Conservation (phyloP, 2,329 filamentous ascomycete species). For the Septoria petroselini region DNA sequence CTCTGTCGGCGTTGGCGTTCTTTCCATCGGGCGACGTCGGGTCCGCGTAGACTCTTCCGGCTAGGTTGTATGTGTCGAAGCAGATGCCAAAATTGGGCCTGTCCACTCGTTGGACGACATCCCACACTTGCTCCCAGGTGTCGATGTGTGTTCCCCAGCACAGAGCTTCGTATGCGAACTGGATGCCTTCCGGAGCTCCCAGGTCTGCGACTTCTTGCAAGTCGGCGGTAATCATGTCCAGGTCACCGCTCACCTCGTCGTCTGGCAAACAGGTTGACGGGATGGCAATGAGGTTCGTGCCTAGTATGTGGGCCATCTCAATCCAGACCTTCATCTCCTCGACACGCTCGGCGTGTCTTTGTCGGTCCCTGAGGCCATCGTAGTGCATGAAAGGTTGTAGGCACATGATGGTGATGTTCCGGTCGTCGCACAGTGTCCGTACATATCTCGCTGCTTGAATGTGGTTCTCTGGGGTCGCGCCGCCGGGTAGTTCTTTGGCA, state of each 20-base stretch:
- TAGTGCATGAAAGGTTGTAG: constrained; percentile 77
- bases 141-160: constrained; percentile 69
- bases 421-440: constrained; percentile 55
- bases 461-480: constrained; percentile 46
- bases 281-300: constrained; percentile 70
- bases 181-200: constrained; percentile 57
- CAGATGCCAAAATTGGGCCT: constrained; percentile 72
- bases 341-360: constrained; percentile 56
- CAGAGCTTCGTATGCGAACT: constrained; percentile 71
- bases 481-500: constrained; percentile 48
- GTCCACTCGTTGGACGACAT: constrained; percentile 63
- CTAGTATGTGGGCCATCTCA: constrained; percentile 58
- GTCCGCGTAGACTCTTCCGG: constrained; percentile 68
- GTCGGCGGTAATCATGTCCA: constrained; percentile 59
- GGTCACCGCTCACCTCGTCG: constrained; percentile 52
- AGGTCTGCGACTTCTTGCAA: constrained; percentile 65
- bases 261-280: constrained; percentile 66
- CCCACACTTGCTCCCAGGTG: constrained; percentile 70
- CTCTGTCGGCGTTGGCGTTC: constrained; percentile 54
- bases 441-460: constrained; percentile 59
- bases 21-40: constrained; percentile 55
- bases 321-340: constrained; percentile 69
- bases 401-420: constrained; percentile 59
- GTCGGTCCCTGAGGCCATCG: constrained; percentile 66
- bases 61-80: constrained; percentile 76